phyloP scores from a whole-genome alignment of 225 moss, liverwort and hornwort genomes.

The Physcomitrellopsis africana region DNA sequence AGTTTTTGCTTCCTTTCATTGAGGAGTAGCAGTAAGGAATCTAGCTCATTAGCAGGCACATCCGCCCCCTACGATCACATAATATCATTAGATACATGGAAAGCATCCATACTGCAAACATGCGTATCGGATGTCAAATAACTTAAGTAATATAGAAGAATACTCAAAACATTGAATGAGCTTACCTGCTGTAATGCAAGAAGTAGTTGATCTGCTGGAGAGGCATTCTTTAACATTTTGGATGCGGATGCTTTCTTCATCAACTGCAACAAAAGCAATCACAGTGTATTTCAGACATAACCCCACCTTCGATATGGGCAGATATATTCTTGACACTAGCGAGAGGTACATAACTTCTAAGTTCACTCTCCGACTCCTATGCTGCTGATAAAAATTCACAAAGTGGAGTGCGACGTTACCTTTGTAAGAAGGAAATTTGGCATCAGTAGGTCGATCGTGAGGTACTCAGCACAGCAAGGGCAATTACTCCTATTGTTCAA shows the following conservation, averaged over 20 bases:
- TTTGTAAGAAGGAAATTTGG: conserved; percentile 80
- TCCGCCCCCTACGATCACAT: conserved; percentile 60
- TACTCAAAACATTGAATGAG: not conserved
- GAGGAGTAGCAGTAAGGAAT: conserved; percentile 62
- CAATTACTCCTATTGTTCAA: conserved; percentile 73
- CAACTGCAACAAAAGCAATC: conserved; percentile 55
- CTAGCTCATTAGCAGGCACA: conserved; percentile 70
- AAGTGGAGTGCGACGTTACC: conserved; percentile 41
- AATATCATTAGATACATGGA: conserved; percentile 17
- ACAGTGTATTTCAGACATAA: conserved; percentile 4
- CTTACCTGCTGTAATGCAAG: conserved; percentile 74
- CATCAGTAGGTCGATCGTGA: conserved; percentile 63
- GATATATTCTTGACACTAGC: not conserved
- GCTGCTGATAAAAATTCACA: not conserved
- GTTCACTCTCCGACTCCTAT: not conserved
- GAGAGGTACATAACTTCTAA: not conserved
- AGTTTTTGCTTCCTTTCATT: conserved; percentile 82
- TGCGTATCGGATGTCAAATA: too few relatives aligned
- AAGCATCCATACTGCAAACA: conserved; percentile 9
- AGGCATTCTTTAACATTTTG: conserved; percentile 62
- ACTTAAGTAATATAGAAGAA: not conserved
- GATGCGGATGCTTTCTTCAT: conserved; percentile 74
- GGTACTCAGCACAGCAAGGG: conserved; percentile 70
- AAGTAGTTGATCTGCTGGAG: conserved; percentile 81
- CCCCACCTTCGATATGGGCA: not conserved